A percentile compares a stretch with the other conserved stretches of the same genome.
These are phyloP conservation scores for Aspergillus carlsbadensis DNA, from an alignment of 495 filamentous ascomycete species.

Conservation along the genomic window DNA sequence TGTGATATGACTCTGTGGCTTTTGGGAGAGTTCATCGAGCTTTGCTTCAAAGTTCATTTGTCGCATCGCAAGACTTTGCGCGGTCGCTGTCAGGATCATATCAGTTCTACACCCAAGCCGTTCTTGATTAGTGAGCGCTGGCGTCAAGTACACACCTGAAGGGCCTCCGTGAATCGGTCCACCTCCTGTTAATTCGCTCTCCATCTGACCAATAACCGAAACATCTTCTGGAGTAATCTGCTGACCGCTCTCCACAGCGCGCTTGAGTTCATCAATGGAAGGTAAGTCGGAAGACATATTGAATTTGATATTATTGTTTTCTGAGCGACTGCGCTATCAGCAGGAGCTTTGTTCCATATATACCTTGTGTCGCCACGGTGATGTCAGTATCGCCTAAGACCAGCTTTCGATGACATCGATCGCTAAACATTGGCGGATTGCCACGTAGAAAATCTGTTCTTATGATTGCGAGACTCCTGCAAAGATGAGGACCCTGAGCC, in stretches of 20 bases:
- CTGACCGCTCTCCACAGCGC: constrained; percentile 32
- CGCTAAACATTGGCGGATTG: neutral
- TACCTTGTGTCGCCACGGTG: neutral
- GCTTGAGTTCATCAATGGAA: constrained; percentile 28
- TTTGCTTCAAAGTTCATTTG: constrained; percentile 42
- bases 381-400: constrained; percentile 6
- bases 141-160: constrained; percentile 31
- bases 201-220: constrained; percentile 34
- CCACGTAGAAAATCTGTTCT: too few species aligned
- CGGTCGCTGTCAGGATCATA: neutral
- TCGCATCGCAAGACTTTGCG: constrained; percentile 24
- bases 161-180: constrained; percentile 58
- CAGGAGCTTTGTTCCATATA: neutral
- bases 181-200: constrained; percentile 39
- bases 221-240: constrained; percentile 36
- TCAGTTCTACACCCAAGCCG: too few species aligned
- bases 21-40: constrained; percentile 31
- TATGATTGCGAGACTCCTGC: neutral
- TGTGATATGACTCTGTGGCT: constrained; percentile 33
- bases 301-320: neutral
- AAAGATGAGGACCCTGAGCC: too few species aligned
- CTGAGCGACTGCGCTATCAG: neutral
- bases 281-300: constrained; percentile 1
- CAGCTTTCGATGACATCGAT: neutral
- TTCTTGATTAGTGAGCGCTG: neutral